phyloP scores from a whole-genome alignment of 1,139 yeast species.

The Suhomyces bolitotheri region DNA sequence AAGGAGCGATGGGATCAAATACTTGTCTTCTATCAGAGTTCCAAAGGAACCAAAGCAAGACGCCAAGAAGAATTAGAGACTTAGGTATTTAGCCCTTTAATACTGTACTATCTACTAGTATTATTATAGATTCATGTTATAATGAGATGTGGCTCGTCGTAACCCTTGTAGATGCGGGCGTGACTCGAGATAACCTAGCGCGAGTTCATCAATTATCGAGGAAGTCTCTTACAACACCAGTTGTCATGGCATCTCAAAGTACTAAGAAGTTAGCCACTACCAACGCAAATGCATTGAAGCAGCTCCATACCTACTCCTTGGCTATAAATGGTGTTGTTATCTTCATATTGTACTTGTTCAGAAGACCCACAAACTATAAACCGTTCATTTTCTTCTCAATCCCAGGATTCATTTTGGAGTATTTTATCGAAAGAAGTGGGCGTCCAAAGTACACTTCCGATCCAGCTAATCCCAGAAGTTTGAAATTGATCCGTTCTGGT shows the following conservation, averaged over 20 bases:
- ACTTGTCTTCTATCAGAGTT: conserved; percentile 12
- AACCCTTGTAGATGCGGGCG: no score
- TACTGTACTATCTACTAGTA: not conserved
- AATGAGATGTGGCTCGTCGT: no score
- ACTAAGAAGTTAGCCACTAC: conserved; percentile 68
- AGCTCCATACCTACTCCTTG: conserved; percentile 51
- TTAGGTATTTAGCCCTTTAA: not conserved
- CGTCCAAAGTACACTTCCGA: conserved; percentile 55
- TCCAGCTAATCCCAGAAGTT: conserved; percentile 31
- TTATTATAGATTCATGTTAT: conserved; percentile 5
- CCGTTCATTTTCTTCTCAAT: conserved; percentile 56
- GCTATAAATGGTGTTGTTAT: conserved; percentile 45
- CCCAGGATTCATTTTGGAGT: conserved; percentile 59
- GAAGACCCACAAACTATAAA: conserved; percentile 55
- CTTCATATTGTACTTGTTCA: conserved; percentile 40
- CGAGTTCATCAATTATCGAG: no score
- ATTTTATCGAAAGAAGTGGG: conserved; percentile 62
- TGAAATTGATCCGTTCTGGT: conserved; percentile 53
- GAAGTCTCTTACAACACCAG: no score
- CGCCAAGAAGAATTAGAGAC: conserved; percentile 8
- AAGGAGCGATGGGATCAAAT: conserved; percentile 10
- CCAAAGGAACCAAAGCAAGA: conserved; percentile 14
- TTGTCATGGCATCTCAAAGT: conserved; percentile 45
- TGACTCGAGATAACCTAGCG: no score
- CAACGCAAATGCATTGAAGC: conserved; percentile 55